Evolutionary conservation across 140 eudicot genomes (phyloP).

Genomic region (Bidens hawaiensis): DNA sequence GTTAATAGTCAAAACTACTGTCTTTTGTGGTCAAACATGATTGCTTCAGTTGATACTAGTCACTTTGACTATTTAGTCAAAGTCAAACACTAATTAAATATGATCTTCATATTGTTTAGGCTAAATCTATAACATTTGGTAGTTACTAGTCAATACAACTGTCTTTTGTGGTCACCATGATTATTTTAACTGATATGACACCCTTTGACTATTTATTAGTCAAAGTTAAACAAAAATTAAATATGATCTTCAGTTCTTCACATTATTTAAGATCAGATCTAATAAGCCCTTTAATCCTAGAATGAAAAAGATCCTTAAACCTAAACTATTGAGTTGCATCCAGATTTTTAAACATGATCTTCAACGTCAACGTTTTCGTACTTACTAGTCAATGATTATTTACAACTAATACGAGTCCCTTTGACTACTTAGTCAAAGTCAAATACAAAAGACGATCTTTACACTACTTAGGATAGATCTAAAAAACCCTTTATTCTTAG

Average conservation of each 20-base stretch:
- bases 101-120: not conserved
- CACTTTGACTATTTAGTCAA: constrained; percentile 5
- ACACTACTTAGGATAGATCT: not conserved
- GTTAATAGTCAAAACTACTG: not conserved
- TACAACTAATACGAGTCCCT: not conserved
- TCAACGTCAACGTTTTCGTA: not conserved
- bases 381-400: not conserved
- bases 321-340: no score
- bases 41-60: not conserved
- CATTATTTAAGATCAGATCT: not conserved
- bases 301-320: not conserved
- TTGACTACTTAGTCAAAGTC: not conserved
- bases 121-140: no score
- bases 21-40: constrained; percentile 13
- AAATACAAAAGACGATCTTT: not conserved
- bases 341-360: not conserved
- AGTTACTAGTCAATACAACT: not conserved
- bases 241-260: not conserved
- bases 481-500: not conserved
- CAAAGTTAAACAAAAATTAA: constrained; percentile 8
- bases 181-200: not conserved
- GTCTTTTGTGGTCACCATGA: constrained; percentile 14
- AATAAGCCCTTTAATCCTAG: not conserved
- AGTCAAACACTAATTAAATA: constrained; percentile 9
- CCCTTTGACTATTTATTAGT: constrained; percentile 6